Evolutionary conservation across 257 asterid genomes (phyloP).

Genomic region (Solanum boliviense): DNA sequence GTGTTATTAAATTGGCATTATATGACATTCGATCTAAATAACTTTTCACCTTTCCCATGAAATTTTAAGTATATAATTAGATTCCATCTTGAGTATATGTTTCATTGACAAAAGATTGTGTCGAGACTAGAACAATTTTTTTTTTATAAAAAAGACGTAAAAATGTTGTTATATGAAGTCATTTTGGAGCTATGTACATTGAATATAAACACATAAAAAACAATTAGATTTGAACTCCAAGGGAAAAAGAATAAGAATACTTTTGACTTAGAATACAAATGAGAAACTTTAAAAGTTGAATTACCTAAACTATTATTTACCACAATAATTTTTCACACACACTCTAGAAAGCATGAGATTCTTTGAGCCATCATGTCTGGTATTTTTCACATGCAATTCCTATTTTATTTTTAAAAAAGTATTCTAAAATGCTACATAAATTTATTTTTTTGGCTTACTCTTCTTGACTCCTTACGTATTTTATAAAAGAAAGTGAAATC

Average conservation of each 20-base stretch:
- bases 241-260: conserved; percentile 2
- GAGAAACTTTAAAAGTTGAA: conserved; percentile 15
- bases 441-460: neutral
- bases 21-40: neutral
- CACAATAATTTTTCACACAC: conserved; percentile 12
- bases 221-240: neutral
- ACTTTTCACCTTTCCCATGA: neutral
- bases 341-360: conserved; percentile 30
- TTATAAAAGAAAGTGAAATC: neutral
- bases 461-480: neutral
- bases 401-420: neutral
- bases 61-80: neutral
- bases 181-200: neutral
- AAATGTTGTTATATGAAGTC: neutral
- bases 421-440: neutral
- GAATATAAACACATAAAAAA: neutral
- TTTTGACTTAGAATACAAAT: conserved; percentile 11
- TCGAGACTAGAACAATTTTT: no score
- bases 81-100: neutral
- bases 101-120: neutral
- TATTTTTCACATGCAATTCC: conserved; percentile 29
- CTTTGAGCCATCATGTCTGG: conserved; percentile 12
- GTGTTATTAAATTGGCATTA: neutral
- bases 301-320: conserved; percentile 12
- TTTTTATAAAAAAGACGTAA: neutral